A percentile compares a stretch with the other conserved stretches of the same genome.
Evolutionary conservation across 2,329 filamentous ascomycete genomes (phyloP).

Genomic region (Apiospora malaysiana): DNA sequence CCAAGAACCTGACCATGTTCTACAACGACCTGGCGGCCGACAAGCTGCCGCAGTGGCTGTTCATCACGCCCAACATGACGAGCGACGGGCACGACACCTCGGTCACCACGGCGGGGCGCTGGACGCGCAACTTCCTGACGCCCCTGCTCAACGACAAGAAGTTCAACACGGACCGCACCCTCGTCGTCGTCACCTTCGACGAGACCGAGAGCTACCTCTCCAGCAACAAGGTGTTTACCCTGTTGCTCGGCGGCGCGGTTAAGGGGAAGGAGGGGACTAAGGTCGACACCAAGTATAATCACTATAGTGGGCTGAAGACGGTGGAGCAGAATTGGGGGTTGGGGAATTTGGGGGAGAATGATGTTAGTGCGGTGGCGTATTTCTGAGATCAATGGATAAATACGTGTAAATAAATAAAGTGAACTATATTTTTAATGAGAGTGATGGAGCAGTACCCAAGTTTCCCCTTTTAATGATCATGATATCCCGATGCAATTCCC

Average conservation of each 20-base stretch:
- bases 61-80: conserved; percentile 55
- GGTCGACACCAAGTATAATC: conserved; percentile 33
- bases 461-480: too few relatives aligned
- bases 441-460: too few relatives aligned
- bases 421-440: too few relatives aligned
- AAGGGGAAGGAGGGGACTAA: conserved; percentile 33
- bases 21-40: conserved; percentile 34
- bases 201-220: conserved; percentile 35
- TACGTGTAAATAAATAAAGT: too few relatives aligned
- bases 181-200: conserved; percentile 38
- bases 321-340: conserved; percentile 38
- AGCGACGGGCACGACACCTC: conserved; percentile 38
- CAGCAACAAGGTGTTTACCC: conserved; percentile 34
- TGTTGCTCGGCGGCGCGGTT: conserved; percentile 35
- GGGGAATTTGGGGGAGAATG: conserved; percentile 35
- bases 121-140: conserved; percentile 36
- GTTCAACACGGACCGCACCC: conserved; percentile 44
- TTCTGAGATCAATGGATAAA: background rate
- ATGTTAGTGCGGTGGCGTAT: conserved; percentile 25
- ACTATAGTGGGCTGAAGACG: conserved; percentile 38
- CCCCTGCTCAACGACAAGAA: conserved; percentile 37
- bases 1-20: conserved; percentile 41
- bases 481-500: too few relatives aligned
- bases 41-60: conserved; percentile 42
- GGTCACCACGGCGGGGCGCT: conserved; percentile 36